Evolutionary conservation across 225 moss, liverwort and hornwort genomes (phyloP), one percentile per base, ranked within the genome.

Genomic region (Marchantia polymorpha): DNA sequence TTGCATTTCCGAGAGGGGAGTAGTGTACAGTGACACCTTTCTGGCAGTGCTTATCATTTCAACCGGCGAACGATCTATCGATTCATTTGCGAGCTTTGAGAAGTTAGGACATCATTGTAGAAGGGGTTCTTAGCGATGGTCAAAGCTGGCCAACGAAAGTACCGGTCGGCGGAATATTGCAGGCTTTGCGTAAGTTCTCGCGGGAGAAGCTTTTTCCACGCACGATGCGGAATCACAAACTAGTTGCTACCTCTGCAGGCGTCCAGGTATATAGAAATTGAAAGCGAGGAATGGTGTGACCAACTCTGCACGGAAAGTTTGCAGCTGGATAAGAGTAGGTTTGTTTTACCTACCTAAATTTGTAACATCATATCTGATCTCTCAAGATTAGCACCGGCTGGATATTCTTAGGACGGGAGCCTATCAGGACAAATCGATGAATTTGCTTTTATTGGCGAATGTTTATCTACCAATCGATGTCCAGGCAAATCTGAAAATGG

Each of bases 11-110:
- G 51, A 63, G 77, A 48, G 71, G 22, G 73, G 77, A 77, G 49
- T 49, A 49, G 61, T 77, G 64, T 77, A 63, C 63, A 77, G 63
- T 64, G 64, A 50, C 65, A 64, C 77, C 8, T 51, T 77, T 31
- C 60, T 77, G 75, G 58, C 65, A 65, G 16, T 17, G 69, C 22
- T 30, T 64, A 61, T 63, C 22, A n/a, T 14, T 20, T 25, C 48
- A 50, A 50, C 63, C 49, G 46, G 49, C 64, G 48, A 59, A 64
- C 61, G 77, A 11, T 48, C 19, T 50, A 25, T 64, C 12, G 4
- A 50, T 29, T 61, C 49, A 20, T 51, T 50, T 77, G 77, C 64
- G 25, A 63, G 26, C 64, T 64, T 7, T 50, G 31, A 31, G 46
- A 77, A 64, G 75, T 59, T 56, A 75, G 75, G 39, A 75, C 75